phyloP scores from a whole-genome alignment of 306 rosid genomes.

The Argentina anserina region DNA sequence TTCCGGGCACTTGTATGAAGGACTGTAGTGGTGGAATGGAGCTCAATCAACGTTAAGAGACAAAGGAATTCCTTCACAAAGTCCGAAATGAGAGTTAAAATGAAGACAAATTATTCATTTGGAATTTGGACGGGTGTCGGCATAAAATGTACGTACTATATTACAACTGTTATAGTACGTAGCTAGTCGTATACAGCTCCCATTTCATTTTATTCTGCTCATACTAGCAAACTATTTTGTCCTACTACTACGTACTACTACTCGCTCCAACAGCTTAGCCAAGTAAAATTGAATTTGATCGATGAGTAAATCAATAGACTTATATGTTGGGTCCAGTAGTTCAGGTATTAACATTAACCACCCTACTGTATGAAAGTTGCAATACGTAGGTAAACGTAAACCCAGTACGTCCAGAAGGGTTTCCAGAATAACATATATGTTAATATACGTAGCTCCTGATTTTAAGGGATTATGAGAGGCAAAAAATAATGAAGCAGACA shows the following conservation, averaged over 20 bases:
- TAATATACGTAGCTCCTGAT: not conserved
- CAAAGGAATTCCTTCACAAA: conserved; percentile 3
- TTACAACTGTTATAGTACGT: not conserved
- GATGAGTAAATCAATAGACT: not conserved
- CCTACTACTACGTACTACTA: not conserved
- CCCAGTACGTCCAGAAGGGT: no score
- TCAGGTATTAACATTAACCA: not conserved
- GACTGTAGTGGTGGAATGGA: not conserved
- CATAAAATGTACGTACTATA: not conserved
- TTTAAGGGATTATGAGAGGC: not conserved
- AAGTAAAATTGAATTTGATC: not conserved
- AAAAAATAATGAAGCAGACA: not conserved
- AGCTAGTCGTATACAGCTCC: not conserved
- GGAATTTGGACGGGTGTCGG: not conserved
- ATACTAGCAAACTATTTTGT: not conserved
- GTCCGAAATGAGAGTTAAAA: not conserved
- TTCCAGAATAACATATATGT: not conserved
- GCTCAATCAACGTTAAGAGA: not conserved
- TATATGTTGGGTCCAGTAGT: conserved; percentile 1
- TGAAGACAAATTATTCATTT: not conserved
- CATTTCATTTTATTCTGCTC: not conserved
- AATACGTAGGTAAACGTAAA: no score
- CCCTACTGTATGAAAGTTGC: not conserved
- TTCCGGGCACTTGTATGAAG: not conserved
- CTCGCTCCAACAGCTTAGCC: not conserved